Percentiles rank a stretch among this genome's conserved stretches.
Evolutionary conservation across 139 green algal genomes (phyloP).

Genomic region (Chlorella sorokiniana): DNA sequence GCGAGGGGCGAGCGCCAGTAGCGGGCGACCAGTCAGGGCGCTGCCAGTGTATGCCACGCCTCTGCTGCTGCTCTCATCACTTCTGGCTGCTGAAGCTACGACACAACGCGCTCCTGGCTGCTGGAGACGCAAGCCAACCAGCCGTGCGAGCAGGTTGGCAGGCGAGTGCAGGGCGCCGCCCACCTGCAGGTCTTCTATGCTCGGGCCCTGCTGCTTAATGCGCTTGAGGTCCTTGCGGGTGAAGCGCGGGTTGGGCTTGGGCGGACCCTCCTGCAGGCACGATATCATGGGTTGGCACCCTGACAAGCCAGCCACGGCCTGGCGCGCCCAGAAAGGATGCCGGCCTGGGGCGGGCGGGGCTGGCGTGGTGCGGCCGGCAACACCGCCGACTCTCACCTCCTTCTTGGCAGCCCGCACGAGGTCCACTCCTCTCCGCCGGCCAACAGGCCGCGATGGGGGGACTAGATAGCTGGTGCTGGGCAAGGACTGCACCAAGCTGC

Average conservation of each 20-base stretch:
- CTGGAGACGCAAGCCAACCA: too few relatives aligned
- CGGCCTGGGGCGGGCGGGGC: too few relatives aligned
- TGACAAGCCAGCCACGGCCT: background rate
- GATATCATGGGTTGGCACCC: background rate
- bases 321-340: background rate
- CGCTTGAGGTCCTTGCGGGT: slow-evolving; percentile 49
- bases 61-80: too few relatives aligned
- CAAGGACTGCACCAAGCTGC: background rate
- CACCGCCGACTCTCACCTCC: too few relatives aligned
- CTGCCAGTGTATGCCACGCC: too few relatives aligned
- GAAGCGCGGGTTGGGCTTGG: slow-evolving; percentile 42
- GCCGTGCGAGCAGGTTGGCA: too few relatives aligned
- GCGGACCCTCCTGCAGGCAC: background rate
- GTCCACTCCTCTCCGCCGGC: background rate
- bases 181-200: slow-evolving; percentile 44
- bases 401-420: slow-evolving; percentile 1
- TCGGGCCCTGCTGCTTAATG: slow-evolving; percentile 59
- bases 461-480: slow-evolving; percentile 19
- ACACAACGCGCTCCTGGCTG: too few relatives aligned
- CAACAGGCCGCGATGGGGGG: background rate
- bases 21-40: too few relatives aligned
- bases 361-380: too few relatives aligned
- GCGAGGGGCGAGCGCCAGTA: background rate
- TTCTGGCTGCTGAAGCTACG: too few relatives aligned
- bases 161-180: background rate